Evolutionary conservation across 2,329 filamentous ascomycete genomes (phyloP).

Genomic region (Chaetothyriales sp.): DNA sequence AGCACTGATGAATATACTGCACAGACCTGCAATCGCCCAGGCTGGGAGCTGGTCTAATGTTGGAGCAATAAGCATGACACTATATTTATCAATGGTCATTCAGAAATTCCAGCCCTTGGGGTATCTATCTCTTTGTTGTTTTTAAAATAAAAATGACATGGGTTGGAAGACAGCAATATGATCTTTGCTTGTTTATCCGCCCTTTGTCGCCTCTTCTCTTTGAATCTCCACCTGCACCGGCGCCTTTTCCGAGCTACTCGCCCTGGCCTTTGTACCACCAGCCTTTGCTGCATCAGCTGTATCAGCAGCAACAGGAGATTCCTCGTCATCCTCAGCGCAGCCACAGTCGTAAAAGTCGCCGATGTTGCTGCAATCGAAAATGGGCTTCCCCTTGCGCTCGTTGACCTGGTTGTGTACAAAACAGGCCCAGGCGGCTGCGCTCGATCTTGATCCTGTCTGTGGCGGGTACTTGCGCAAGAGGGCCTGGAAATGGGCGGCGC

Average conservation of each 20-base stretch:
- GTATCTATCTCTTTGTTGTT: too few relatives aligned
- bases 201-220: slow-evolving; percentile 16
- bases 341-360: slow-evolving; percentile 54
- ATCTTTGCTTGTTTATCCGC: slow-evolving; percentile 9
- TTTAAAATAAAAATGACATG: too few relatives aligned
- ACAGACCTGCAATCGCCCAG: too few relatives aligned
- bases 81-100: too few relatives aligned
- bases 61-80: too few relatives aligned
- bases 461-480: slow-evolving; percentile 48
- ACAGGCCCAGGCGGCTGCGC: slow-evolving; percentile 51
- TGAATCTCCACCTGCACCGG: slow-evolving; percentile 15
- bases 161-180: background rate
- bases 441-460: slow-evolving; percentile 45
- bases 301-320: too few relatives aligned
- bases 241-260: slow-evolving; percentile 7
- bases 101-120: too few relatives aligned
- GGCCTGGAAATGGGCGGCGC: slow-evolving; percentile 47
- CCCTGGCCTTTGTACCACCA: slow-evolving; percentile 8
- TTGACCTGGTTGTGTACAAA: slow-evolving; percentile 54
- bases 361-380: slow-evolving; percentile 50
- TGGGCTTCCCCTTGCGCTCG: slow-evolving; percentile 42
- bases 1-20: too few relatives aligned
- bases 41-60: too few relatives aligned
- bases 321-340: slow-evolving; percentile 41
- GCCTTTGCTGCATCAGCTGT: slow-evolving; percentile 12